Conservation (phyloP, 805 yeast genomes). For the Isabelozyma rhagii region DNA sequence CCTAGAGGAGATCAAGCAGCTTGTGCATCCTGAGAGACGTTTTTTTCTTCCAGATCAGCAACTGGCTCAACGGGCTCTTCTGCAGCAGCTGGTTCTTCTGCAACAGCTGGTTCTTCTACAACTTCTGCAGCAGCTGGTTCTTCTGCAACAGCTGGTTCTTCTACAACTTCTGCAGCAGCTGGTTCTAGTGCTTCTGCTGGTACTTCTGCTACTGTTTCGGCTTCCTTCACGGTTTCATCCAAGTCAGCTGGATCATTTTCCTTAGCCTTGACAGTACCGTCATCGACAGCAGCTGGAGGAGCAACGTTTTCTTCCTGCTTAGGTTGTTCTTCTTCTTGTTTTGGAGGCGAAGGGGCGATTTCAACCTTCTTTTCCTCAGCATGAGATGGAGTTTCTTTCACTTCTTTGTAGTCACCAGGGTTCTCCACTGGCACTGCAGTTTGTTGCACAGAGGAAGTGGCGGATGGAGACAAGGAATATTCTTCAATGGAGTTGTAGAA, state of each 20-base stretch:
- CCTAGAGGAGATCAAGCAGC: background rate
- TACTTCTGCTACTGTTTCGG: background rate
- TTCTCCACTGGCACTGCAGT: conserved; percentile 10
- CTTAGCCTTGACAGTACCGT: conserved; percentile 1
- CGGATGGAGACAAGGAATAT: conserved; percentile 13
- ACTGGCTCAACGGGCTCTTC: background rate
- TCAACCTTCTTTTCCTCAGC: conserved; percentile 3
- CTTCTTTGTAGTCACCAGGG: conserved; percentile 15
- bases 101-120: background rate
- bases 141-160: background rate
- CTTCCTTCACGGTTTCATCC: background rate
- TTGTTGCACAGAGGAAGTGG: conserved; percentile 1
- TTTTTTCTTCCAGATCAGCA: background rate
- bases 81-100: background rate
- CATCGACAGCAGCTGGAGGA: conserved; percentile 8
- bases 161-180: background rate
- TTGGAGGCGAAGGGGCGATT: conserved; percentile 3
- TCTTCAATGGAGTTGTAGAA: conserved; percentile 38
- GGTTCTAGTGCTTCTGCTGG: conserved; percentile 3
- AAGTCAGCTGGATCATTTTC: conserved; percentile 1
- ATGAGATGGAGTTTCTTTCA: conserved; percentile 20
- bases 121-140: background rate
- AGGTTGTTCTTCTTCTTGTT: background rate
- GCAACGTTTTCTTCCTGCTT: conserved; percentile 6
- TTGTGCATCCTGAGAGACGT: background rate